A percentile compares a stretch with the other conserved stretches of the same genome.
These are phyloP conservation scores for Pythium sp. DNA, from an alignment of 352 stramenopile genomes.

Conservation along the genomic window DNA sequence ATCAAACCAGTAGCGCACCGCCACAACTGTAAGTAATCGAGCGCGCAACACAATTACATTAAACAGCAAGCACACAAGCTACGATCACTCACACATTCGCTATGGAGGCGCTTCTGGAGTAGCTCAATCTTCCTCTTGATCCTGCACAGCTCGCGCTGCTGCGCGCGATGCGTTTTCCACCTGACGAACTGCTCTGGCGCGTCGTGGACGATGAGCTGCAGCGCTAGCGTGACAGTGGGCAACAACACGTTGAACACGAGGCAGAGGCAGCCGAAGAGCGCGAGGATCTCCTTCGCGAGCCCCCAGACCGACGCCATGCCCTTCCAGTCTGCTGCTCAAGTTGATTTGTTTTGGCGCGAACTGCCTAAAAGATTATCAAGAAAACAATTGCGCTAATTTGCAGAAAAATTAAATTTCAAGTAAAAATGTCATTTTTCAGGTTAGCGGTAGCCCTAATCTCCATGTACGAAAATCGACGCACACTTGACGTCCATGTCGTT, in stretches of 20 bases:
- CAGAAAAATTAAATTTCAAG: no score
- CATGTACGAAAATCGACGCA: no score
- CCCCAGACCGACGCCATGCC: constrained; percentile 6
- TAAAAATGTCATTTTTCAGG: no score
- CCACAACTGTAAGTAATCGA: background rate
- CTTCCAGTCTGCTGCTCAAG: background rate
- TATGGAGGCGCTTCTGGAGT: constrained; percentile 2
- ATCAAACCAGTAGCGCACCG: no score
- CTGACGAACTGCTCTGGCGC: constrained; percentile 31
- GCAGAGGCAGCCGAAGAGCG: constrained; percentile 46
- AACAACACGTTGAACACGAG: constrained; percentile 41
- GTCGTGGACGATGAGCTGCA: constrained; percentile 32
- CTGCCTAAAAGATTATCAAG: no score
- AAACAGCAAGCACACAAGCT: constrained; percentile 1
- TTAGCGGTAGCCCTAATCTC: no score
- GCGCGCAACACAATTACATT: background rate
- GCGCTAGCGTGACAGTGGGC: constrained; percentile 24
- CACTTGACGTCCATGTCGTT: no score
- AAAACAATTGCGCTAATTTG: no score
- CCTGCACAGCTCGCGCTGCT: constrained; percentile 38
- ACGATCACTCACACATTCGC: background rate
- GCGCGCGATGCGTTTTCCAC: constrained; percentile 34
- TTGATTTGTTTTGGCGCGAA: no score
- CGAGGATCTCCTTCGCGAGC: constrained; percentile 37
- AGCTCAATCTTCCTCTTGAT: constrained; percentile 34